Evolutionary conservation across 169 alveolate species (phyloP).

Genomic region (Haemoproteus tartakovskyi): DNA sequence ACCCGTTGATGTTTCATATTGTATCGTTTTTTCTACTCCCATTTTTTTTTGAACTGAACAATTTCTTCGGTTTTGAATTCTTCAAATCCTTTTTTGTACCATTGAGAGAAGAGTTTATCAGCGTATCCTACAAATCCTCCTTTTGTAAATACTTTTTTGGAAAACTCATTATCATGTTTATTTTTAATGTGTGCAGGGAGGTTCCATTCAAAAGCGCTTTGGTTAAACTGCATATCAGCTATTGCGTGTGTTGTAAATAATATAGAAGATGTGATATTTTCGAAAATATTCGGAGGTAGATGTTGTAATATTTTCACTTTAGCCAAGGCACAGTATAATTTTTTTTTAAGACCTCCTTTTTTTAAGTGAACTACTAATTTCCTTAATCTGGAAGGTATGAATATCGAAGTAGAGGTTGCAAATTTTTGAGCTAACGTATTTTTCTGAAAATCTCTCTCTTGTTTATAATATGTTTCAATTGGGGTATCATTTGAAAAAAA

Average conservation of each 20-base stretch:
- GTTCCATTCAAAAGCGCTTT: constrained; percentile 62
- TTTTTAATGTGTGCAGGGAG: neutral
- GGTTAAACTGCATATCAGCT: constrained; percentile 72
- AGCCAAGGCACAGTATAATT: constrained; percentile 67
- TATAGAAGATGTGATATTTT: constrained; percentile 69
- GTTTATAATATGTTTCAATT: constrained; percentile 59
- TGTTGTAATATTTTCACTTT: constrained; percentile 69
- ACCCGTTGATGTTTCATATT: no score
- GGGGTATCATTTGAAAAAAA: constrained; percentile 48
- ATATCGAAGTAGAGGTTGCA: constrained; percentile 74
- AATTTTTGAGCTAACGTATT: constrained; percentile 69
- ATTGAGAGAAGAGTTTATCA: constrained; percentile 30
- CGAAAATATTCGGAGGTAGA: constrained; percentile 68
- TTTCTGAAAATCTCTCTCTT: constrained; percentile 57
- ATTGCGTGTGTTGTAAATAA: constrained; percentile 77
- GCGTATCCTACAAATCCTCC: constrained; percentile 61
- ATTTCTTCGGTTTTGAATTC: no score
- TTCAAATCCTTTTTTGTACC: constrained; percentile 61
- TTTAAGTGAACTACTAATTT: constrained; percentile 68
- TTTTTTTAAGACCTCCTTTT: constrained; percentile 69
- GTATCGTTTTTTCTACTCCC: no score
- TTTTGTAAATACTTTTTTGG: constrained; percentile 13
- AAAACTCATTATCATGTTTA: neutral
- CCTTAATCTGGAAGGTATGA: constrained; percentile 74
- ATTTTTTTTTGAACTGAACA: no score